Conservation (phyloP, 345 rosid species). For the Eucalyptus caleyi region DNA sequence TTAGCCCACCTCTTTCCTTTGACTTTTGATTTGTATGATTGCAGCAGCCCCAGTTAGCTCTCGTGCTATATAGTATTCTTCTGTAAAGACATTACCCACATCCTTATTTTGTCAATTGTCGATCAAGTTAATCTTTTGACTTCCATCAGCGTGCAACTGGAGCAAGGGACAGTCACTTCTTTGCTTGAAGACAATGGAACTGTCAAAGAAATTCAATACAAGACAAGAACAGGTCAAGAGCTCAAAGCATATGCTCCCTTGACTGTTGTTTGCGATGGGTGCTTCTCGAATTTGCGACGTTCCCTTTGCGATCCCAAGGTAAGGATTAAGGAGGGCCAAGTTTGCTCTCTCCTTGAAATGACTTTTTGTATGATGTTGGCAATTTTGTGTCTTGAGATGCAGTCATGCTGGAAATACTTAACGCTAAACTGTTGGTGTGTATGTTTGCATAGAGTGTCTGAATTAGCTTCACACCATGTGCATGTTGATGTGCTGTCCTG, state of each 20-base stretch:
- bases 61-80: background rate
- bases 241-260: background rate
- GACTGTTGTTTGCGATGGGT: background rate
- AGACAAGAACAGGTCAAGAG: background rate
- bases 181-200: background rate
- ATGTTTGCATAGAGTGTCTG: background rate
- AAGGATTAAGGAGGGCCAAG: background rate
- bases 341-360: background rate
- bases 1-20: background rate
- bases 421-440: background rate
- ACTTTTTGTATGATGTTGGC: background rate
- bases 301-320: background rate
- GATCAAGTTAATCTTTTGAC: background rate
- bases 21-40: background rate
- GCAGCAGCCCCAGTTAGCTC: background rate
- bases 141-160: background rate
- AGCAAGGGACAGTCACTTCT: background rate
- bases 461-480: background rate
- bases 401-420: background rate
- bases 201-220: background rate
- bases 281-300: background rate
- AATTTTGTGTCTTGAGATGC: background rate
- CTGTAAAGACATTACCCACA: background rate
- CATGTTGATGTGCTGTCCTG: background rate
- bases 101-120: background rate